phyloP scores from a whole-genome alignment of 164 flowering plant species.

The Taxillus chinensis region DNA sequence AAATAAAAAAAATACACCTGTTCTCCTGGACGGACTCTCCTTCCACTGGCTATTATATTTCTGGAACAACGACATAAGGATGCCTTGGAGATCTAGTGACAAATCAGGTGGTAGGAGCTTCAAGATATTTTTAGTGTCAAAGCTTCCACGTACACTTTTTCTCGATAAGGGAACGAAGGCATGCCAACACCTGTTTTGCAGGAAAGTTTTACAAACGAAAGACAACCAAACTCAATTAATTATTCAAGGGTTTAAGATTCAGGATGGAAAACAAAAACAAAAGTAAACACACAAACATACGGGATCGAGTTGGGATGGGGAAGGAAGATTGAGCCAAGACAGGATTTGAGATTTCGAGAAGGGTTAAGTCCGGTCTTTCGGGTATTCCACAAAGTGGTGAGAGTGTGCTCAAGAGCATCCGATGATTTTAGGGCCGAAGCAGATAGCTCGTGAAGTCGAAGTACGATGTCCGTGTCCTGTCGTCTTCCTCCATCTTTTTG shows the following conservation, averaged over 20 bases:
- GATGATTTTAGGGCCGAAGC: constrained; percentile 9
- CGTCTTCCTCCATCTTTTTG: background rate
- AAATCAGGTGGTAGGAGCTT: constrained; percentile 45
- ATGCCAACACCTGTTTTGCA: constrained; percentile 35
- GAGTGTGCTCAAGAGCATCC: constrained; percentile 20
- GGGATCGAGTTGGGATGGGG: constrained; percentile 28
- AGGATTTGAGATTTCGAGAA: constrained; percentile 26
- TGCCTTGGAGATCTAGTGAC: constrained; percentile 27
- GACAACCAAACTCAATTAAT: too few species aligned
- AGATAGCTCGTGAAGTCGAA: constrained; percentile 37
- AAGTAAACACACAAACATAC: constrained; percentile 13
- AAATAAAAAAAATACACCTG: constrained; percentile 9
- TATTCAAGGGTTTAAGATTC: too few species aligned
- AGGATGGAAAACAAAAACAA: background rate
- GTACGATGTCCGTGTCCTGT: constrained; percentile 11
- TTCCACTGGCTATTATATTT: constrained; percentile 41
- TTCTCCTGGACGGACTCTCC: constrained; percentile 31
- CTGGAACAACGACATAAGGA: constrained; percentile 28
- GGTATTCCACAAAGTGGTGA: constrained; percentile 34
- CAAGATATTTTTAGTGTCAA: constrained; percentile 25
- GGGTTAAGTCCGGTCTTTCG: constrained; percentile 32
- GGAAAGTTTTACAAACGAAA: background rate
- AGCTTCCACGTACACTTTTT: constrained; percentile 24
- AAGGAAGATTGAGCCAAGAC: constrained; percentile 31
- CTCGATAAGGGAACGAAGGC: constrained; percentile 54